These are phyloP conservation scores for Verticillium zaregamsianum DNA, from an alignment of 2,329 filamentous ascomycete genomes.

Conservation along the genomic window DNA sequence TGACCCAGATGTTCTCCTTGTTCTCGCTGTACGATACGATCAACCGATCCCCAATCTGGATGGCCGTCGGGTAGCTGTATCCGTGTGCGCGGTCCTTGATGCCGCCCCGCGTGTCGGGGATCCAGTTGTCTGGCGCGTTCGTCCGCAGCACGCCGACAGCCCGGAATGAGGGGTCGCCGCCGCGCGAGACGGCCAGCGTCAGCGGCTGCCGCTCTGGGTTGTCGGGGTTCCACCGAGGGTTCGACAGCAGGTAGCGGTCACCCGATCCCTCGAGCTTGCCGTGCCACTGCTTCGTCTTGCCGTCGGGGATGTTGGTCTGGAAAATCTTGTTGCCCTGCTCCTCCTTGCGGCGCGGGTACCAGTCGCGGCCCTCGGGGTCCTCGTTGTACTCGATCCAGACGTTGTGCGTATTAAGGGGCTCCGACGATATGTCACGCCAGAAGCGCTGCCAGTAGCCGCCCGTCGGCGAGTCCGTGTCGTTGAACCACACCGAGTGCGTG, in stretches of 20 bases:
- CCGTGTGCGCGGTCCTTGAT: constrained; percentile 15
- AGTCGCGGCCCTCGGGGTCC: constrained; percentile 10
- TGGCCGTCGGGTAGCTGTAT: constrained; percentile 18
- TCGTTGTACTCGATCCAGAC: constrained; percentile 19
- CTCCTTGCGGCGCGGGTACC: constrained; percentile 15
- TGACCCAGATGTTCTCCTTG: constrained; percentile 22
- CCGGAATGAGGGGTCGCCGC: constrained; percentile 7
- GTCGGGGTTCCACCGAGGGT: constrained; percentile 14
- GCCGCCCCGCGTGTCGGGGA: constrained; percentile 17
- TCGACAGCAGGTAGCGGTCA: constrained; percentile 12
- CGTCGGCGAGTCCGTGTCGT: constrained; percentile 12
- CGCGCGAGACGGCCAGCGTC: constrained; percentile 14
- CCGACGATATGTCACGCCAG: constrained; percentile 18
- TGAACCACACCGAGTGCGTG: constrained; percentile 17
- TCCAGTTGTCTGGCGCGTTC: constrained; percentile 14
- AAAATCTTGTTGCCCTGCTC: constrained; percentile 15
- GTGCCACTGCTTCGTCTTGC: constrained; percentile 17
- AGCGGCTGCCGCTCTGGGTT: constrained; percentile 13
- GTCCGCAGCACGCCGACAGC: constrained; percentile 16
- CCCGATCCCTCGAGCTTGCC: constrained; percentile 8
- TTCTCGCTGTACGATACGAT: constrained; percentile 20
- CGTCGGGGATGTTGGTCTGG: constrained; percentile 18
- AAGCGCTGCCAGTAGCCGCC: constrained; percentile 19
- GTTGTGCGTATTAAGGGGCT: constrained; percentile 13
- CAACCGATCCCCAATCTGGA: constrained; percentile 16